Conservation (phyloP, 2,329 filamentous ascomycete species). For the Beauveria medogensis region DNA sequence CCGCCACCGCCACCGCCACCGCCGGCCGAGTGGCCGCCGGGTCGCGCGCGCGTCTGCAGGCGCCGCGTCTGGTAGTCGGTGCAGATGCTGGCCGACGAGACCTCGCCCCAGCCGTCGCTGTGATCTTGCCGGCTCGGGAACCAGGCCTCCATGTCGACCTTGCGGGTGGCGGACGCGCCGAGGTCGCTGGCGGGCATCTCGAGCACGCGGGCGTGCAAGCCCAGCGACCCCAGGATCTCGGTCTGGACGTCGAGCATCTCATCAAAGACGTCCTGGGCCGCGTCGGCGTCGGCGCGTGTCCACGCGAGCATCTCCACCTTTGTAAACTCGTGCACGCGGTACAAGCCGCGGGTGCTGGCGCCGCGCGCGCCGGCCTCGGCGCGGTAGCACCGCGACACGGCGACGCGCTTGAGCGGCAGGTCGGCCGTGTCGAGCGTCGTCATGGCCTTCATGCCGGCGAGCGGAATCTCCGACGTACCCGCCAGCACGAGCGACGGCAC, state of each 20-base stretch:
- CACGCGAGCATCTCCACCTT: conserved; percentile 98
- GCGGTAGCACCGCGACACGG: conserved; percentile 85
- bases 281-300: conserved; percentile 50
- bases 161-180: conserved; percentile 77
- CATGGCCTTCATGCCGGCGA: conserved; percentile 83
- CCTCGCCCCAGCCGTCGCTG: conserved; percentile 73
- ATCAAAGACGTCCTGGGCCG: conserved; percentile 57
- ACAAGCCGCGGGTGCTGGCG: conserved; percentile 85
- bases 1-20: conserved; percentile 18
- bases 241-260: conserved; percentile 84
- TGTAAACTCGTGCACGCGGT: conserved; percentile 96
- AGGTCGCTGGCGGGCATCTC: conserved; percentile 89
- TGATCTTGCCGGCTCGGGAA: conserved; percentile 69
- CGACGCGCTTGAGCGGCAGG: conserved; percentile 72
- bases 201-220: conserved; percentile 77
- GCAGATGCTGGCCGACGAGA: conserved; percentile 84
- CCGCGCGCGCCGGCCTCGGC: conserved; percentile 90
- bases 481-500: conserved; percentile 69
- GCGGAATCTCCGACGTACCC: conserved; percentile 88
- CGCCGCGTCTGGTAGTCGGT: conserved; percentile 89
- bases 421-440: conserved; percentile 54
- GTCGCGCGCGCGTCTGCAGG: conserved; percentile 64
- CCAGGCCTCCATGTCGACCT: conserved; percentile 88
- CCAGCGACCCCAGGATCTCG: conserved; percentile 69
- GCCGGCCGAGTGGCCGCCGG: conserved; percentile 32